Evolutionary conservation across 345 rosid species (phyloP).

Genomic region (Toxicodendron radicans): DNA sequence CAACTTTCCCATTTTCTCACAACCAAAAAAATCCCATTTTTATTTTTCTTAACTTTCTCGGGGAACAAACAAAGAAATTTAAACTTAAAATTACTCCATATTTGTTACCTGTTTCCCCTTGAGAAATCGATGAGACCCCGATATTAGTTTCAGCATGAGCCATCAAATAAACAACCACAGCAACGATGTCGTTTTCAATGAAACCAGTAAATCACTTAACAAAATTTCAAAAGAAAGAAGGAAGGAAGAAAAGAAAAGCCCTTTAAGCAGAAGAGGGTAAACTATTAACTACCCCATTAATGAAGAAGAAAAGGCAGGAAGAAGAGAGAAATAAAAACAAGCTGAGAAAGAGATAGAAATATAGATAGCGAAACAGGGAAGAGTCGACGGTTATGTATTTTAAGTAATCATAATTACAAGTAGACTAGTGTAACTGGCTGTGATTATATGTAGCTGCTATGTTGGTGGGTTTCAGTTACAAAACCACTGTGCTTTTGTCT

Average conservation of each 20-base stretch:
- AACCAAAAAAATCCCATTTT: conserved; percentile 2
- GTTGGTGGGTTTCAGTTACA: conserved; percentile 37
- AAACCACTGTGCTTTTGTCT: conserved; percentile 34
- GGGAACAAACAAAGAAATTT: conserved; percentile 20
- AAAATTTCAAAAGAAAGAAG: neutral
- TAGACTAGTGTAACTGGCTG: conserved; percentile 23
- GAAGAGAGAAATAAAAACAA: neutral
- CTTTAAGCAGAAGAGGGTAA: conserved; percentile 26
- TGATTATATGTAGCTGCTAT: conserved; percentile 17
- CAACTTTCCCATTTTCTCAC: conserved; percentile 10
- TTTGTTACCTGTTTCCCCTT: conserved; percentile 36
- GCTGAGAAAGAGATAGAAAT: neutral
- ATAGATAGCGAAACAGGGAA: neutral
- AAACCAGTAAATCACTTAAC: neutral
- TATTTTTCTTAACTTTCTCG: neutral
- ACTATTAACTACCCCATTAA: conserved; percentile 47
- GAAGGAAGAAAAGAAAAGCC: neutral
- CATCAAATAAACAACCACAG: conserved; percentile 33
- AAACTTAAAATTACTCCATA: neutral
- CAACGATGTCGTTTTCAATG: conserved; percentile 6
- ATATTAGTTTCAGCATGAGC: conserved; percentile 43
- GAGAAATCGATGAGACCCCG: conserved; percentile 32
- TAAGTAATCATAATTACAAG: conserved; percentile 15
- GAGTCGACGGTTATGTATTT: conserved; percentile 30
- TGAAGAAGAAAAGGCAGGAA: conserved; percentile 27